These are phyloP conservation scores for Capsicum chinense DNA, from an alignment of 257 asterid species.

Conservation along the genomic window DNA sequence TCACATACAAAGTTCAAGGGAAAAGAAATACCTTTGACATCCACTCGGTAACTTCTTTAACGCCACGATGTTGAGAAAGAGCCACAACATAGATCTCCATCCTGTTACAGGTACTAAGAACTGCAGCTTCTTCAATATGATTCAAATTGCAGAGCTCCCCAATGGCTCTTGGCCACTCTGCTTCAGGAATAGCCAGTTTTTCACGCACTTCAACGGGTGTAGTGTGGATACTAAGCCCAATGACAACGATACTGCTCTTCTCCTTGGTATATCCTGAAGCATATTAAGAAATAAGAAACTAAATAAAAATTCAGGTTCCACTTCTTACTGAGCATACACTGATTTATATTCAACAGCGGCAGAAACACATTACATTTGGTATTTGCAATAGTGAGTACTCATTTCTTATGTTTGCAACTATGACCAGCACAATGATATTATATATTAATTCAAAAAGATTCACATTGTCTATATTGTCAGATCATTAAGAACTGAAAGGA, in stretches of 20 bases:
- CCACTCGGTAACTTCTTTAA: conserved; percentile 97
- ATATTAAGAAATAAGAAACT: not conserved
- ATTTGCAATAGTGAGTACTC: not conserved
- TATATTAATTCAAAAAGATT: not conserved
- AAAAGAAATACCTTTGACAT: conserved; percentile 75
- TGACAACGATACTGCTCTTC: conserved; percentile 85
- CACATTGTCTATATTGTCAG: not conserved
- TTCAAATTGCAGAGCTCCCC: conserved; percentile 80
- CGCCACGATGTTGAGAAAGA: conserved; percentile 91
- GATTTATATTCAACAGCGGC: not conserved
- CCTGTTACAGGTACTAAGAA: conserved; percentile 93
- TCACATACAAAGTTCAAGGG: conserved; percentile 11
- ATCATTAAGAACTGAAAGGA: not conserved
- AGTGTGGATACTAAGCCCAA: conserved; percentile 84
- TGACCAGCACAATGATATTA: conserved; percentile 4
- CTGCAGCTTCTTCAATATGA: conserved; percentile 97
- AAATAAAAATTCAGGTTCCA: not conserved
- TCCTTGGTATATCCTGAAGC: conserved; percentile 83
- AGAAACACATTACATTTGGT: not conserved
- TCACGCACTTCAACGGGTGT: conserved; percentile 94
- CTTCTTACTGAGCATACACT: not conserved
- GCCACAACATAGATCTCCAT: conserved; percentile 95
- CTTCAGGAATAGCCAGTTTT: conserved; percentile 92
- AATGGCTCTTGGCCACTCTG: conserved; percentile 94
- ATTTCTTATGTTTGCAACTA: conserved; percentile 1